These are phyloP conservation scores for Boletellus deceptivus DNA, from an alignment of 1,284 basidiomycete species.

Conservation along the genomic window DNA sequence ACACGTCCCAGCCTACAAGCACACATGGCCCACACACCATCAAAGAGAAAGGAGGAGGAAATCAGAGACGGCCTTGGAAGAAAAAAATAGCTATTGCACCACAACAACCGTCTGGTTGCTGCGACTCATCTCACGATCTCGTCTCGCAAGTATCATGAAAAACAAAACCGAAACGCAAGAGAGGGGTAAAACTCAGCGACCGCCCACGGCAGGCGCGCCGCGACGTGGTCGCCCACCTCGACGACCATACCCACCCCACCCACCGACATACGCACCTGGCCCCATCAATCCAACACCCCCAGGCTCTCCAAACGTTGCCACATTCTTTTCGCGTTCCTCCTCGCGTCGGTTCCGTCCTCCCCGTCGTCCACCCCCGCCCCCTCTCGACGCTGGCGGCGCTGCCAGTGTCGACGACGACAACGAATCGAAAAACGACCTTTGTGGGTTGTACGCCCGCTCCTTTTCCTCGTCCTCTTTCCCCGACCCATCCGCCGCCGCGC, in stretches of 20 bases:
- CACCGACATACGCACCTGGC: conserved; percentile 55
- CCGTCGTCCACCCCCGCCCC: conserved; percentile 46
- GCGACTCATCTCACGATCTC: too few relatives aligned
- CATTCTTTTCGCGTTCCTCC: conserved; percentile 75
- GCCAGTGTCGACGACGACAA: conserved; percentile 56
- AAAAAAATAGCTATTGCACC: too few relatives aligned
- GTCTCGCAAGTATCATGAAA: too few relatives aligned
- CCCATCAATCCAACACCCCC: conserved; percentile 73
- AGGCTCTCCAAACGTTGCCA: conserved; percentile 80
- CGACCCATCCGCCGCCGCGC: conserved; percentile 1
- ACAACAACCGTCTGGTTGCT: too few relatives aligned
- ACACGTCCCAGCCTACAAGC: too few relatives aligned
- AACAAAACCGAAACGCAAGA: neutral
- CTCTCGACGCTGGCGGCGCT: conserved; percentile 35
- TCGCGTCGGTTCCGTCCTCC: conserved; percentile 66
- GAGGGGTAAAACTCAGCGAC: conserved; percentile 16
- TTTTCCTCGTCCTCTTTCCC: conserved; percentile 28
- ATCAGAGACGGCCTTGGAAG: too few relatives aligned
- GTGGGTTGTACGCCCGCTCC: conserved; percentile 63
- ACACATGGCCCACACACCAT: too few relatives aligned
- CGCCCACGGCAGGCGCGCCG: conserved; percentile 26
- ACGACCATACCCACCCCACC: conserved; percentile 51
- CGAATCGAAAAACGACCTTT: conserved; percentile 76
- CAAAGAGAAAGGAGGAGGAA: too few relatives aligned
- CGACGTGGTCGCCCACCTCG: conserved; percentile 45